A percentile compares a stretch with the other conserved stretches of the same genome.
phyloP scores from a whole-genome alignment of 441 rosid genomes.

The Viola pubescens region DNA sequence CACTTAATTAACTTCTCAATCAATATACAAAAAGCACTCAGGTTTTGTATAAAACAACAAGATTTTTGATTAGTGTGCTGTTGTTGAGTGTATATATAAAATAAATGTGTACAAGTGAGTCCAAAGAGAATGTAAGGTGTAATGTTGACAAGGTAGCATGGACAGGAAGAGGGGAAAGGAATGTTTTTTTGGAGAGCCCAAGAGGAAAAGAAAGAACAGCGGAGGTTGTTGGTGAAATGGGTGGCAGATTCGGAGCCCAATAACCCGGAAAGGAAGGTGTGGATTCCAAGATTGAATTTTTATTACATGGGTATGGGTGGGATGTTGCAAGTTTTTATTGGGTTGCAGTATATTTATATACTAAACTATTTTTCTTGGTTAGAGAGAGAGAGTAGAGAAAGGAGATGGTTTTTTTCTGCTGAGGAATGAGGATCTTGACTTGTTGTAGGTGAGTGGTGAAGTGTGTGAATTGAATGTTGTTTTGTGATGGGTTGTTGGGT shows the following conservation, averaged over 20 bases:
- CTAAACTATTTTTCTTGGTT: too few species aligned
- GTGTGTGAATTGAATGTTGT: not conserved
- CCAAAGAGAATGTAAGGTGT: conserved; percentile 1
- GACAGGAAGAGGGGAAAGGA: not conserved
- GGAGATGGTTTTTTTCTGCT: not conserved
- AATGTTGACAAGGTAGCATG: not conserved
- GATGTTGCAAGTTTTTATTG: too few species aligned
- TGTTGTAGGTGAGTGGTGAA: not conserved
- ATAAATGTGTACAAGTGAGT: not conserved
- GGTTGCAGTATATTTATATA: too few species aligned
- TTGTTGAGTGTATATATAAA: not conserved
- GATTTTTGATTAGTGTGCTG: not conserved
- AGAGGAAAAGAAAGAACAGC: conserved; percentile 9
- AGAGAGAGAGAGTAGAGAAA: not conserved
- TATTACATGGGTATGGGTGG: conserved; percentile 1
- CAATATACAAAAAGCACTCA: not conserved
- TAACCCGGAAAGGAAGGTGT: conserved; percentile 36
- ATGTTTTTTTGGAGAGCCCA: conserved; percentile 13
- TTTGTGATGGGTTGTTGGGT: not conserved
- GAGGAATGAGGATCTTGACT: conserved; percentile 8
- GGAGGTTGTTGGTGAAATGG: conserved; percentile 38
- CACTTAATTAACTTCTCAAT: not conserved
- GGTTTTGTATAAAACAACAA: not conserved
- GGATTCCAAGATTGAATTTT: conserved; percentile 27
- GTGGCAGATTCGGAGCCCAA: conserved; percentile 61